Evolutionary conservation across 306 rosid species (phyloP), one percentile per base, ranked within the genome.

Genomic region (Quercus mongolica): DNA sequence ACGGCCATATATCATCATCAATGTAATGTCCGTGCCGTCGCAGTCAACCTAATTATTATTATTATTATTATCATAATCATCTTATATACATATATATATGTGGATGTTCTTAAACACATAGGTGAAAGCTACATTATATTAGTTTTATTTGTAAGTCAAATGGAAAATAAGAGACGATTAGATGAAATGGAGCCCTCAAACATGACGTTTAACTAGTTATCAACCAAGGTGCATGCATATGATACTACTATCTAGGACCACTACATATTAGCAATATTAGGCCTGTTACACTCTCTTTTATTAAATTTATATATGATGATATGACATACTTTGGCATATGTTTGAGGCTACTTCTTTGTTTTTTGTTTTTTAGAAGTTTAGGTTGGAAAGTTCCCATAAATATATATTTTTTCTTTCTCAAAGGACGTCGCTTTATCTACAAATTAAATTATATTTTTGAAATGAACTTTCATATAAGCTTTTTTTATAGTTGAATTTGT

Each of bases 161-260:
- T 72, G 46, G 41, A 35, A 31, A 73, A 33, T 25, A 38, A 56
- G 74, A 76, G 61, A 30, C 61, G 75, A 79, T 86, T 79, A 86
- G 85, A 86, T 90, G 56, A 79, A 77, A 82, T 58, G 88, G 73
- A 81, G 81, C 90, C 79, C 75, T 88, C 90, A 76, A 52, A 49
- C 35, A 74, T 85, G 86, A 87, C 85, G 74, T 56, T 61, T 72
- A 78, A 75, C 77, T 71, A 59, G 74, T 72, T 5, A 62, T 77
- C 12, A 41, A 71, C 69, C 83, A 74, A 79, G 74, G 61, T 83
- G 78, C 85, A 79, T 83, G 86, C 78, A 80, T 78, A 41, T 23
- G 35, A 19, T 35, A 31, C 52, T 13, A 52, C 12, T 3, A 14
- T 21, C 5, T 28, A 25, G 58, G 35, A 73, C 41, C 64, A 25